These are phyloP conservation scores for Diaporthe caulivora DNA, from an alignment of 2,329 filamentous ascomycete genomes.

Conservation along the genomic window DNA sequence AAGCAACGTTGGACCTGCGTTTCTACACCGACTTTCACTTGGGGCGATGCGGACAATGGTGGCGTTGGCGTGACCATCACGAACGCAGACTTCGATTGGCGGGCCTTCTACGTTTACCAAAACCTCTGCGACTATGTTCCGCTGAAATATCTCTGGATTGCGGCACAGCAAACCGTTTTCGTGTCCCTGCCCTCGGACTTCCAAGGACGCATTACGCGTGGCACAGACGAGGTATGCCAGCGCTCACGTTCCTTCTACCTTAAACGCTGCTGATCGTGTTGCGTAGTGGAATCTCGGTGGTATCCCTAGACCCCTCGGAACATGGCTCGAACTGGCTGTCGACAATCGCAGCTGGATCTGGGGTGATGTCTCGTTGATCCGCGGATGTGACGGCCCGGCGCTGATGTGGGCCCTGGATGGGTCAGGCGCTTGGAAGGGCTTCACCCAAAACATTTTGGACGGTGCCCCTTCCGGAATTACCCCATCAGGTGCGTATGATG, in stretches of 20 bases:
- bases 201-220: constrained; percentile 45
- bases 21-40: constrained; percentile 38
- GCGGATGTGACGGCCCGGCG: constrained; percentile 45
- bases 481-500: constrained; percentile 38
- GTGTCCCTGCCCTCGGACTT: constrained; percentile 45
- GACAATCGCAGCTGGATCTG: constrained; percentile 43
- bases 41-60: constrained; percentile 42
- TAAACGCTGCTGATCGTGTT: background rate
- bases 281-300: constrained; percentile 42
- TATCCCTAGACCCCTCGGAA: constrained; percentile 43
- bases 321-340: constrained; percentile 46
- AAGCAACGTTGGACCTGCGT: constrained; percentile 39
- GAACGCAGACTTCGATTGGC: constrained; percentile 40
- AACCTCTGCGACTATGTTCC: constrained; percentile 46
- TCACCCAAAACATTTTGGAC: constrained; percentile 44
- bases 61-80: constrained; percentile 40
- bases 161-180: constrained; percentile 42
- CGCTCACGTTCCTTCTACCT: rapidly evolving
- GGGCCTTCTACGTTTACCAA: constrained; percentile 45
- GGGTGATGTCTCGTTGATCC: constrained; percentile 47
- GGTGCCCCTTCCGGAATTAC: constrained; percentile 39
- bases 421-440: constrained; percentile 44
- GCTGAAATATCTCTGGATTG: constrained; percentile 47
- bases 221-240: constrained; percentile 40
- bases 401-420: constrained; percentile 43